A percentile compares a stretch with the other conserved stretches of the same genome.
Conservation (phyloP, 495 filamentous ascomycete species). For the Astrothelium macrocarpum region DNA sequence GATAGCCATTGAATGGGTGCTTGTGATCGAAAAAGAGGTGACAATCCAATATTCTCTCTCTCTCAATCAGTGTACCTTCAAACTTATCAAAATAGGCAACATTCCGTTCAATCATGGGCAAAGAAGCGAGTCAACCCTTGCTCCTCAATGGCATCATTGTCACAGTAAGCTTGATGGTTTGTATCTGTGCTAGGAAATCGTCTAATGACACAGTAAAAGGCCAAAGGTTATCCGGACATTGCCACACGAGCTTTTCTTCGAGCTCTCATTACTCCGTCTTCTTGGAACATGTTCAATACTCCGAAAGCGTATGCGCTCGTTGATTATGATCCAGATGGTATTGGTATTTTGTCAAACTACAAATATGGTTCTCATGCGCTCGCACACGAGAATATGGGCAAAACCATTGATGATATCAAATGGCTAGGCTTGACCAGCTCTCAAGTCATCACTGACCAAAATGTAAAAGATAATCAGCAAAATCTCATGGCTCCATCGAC, state of each 20-base stretch:
- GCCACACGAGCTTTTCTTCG: slow-evolving; percentile 62
- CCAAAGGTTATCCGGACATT: slow-evolving; percentile 89
- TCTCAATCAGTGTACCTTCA: neutral
- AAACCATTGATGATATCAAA: slow-evolving; percentile 47
- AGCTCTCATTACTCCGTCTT: slow-evolving; percentile 30
- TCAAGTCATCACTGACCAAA: slow-evolving; percentile 10
- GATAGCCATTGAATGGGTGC: slow-evolving; percentile 52
- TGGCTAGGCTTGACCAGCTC: slow-evolving; percentile 63
- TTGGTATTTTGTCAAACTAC: slow-evolving; percentile 80
- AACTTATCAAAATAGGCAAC: slow-evolving; percentile 49
- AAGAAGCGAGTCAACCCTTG: slow-evolving; percentile 37
- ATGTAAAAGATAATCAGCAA: slow-evolving; percentile 21
- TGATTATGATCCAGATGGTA: slow-evolving; percentile 81
- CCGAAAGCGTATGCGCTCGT: slow-evolving; percentile 57
- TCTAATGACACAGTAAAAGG: too few relatives aligned
- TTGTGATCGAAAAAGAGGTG: slow-evolving; percentile 92
- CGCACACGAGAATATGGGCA: slow-evolving; percentile 54
- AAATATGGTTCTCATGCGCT: slow-evolving; percentile 70
- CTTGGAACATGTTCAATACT: slow-evolving; percentile 20
- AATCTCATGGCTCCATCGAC: slow-evolving; percentile 46
- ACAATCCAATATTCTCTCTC: neutral
- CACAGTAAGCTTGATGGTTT: slow-evolving; percentile 48
- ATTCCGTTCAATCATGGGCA: slow-evolving; percentile 58
- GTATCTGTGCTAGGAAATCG: too few relatives aligned
- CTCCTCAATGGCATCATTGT: slow-evolving; percentile 51